These are phyloP conservation scores for Skeletonema potamos DNA, from an alignment of 108 stramenopile genomes.

Conservation along the genomic window DNA sequence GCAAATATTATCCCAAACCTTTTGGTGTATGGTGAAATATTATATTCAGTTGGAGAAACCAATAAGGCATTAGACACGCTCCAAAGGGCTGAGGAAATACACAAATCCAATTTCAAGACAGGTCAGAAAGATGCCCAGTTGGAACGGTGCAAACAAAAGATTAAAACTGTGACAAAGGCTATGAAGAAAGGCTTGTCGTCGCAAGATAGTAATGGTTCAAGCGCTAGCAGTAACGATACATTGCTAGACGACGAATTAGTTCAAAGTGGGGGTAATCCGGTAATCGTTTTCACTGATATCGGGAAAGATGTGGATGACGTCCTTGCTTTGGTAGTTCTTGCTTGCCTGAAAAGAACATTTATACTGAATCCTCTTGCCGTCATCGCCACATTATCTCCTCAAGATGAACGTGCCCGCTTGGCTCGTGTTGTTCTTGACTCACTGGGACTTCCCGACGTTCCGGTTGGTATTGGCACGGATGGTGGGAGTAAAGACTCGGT, in stretches of 20 bases:
- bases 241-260: not conserved
- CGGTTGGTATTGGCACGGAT: constrained; percentile 15
- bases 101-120: constrained; percentile 8
- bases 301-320: constrained; percentile 16
- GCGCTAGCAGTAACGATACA: not conserved
- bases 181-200: not conserved
- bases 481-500: constrained; percentile 1
- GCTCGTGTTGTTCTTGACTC: constrained; percentile 16
- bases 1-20: constrained; percentile 27
- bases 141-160: constrained; percentile 4
- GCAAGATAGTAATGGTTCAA: not conserved
- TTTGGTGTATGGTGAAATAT: constrained; percentile 3
- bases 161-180: not conserved
- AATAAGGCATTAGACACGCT: not conserved
- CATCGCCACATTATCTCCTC: constrained; percentile 7
- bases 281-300: constrained; percentile 16
- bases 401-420: constrained; percentile 19
- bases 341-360: constrained; percentile 11
- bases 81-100: constrained; percentile 6
- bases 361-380: constrained; percentile 17
- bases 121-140: constrained; percentile 12
- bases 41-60: not conserved
- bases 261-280: constrained; percentile 4
- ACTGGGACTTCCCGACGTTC: constrained; percentile 4
- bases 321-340: constrained; percentile 8